Conservation (phyloP, 2,329 filamentous ascomycete genomes). For the Purpureocillium takamizusanense region DNA sequence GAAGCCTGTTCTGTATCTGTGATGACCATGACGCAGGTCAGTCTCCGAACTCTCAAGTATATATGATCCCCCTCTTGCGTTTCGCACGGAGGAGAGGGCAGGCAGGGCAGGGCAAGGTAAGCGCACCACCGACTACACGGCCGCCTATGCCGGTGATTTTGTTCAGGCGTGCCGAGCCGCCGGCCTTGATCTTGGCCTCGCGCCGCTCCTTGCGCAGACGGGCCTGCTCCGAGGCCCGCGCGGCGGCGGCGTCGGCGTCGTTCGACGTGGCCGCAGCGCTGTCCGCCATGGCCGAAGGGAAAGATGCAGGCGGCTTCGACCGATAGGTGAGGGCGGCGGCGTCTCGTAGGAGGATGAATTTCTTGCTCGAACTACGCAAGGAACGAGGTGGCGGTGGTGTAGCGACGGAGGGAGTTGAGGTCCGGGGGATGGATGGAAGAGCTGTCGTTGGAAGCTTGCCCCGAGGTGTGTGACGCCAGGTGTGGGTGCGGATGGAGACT, state of each 20-base stretch:
- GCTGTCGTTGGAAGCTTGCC: too few species aligned
- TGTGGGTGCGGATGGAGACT: too few species aligned
- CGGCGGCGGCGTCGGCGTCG: slow-evolving; percentile 38
- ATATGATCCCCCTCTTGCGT: neutral
- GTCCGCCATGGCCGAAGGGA: slow-evolving; percentile 27
- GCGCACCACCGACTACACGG: slow-evolving; percentile 23
- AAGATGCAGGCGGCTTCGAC: too few species aligned
- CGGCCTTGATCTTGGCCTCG: slow-evolving; percentile 68
- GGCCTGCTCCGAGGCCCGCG: slow-evolving; percentile 54
- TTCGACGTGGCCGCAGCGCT: slow-evolving; percentile 17
- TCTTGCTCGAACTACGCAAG: too few species aligned
- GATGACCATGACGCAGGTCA: neutral
- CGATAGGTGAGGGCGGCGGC: too few species aligned
- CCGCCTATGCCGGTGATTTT: slow-evolving; percentile 63
- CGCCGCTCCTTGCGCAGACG: slow-evolving; percentile 70
- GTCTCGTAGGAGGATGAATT: too few species aligned
- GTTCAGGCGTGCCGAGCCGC: slow-evolving; percentile 60
- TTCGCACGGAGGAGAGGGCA: neutral
- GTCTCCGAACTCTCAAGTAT: neutral
- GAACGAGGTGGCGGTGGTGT: too few species aligned
- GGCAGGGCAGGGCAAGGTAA: neutral
- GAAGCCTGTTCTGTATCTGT: slow-evolving; percentile 4
- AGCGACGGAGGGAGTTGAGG: too few species aligned
- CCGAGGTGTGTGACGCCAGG: too few species aligned
- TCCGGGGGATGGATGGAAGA: too few species aligned